phyloP scores from a whole-genome alignment of 163 green algal genomes.

The Scenedesmus sp. region DNA sequence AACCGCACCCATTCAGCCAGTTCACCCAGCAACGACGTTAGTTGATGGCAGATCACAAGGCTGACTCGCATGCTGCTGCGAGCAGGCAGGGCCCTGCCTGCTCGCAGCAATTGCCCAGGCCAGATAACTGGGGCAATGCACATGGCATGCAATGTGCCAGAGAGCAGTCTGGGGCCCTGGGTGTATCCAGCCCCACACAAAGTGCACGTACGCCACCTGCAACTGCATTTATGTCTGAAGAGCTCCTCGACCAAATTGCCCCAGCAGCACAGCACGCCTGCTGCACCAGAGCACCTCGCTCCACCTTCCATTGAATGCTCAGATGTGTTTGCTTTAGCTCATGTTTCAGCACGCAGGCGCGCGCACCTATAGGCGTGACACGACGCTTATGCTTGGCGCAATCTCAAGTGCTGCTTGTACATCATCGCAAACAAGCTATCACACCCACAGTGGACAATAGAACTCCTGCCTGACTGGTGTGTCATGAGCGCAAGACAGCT shows the following conservation, averaged over 20 bases:
- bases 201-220: neutral
- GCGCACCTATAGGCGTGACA: neutral
- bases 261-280: no score
- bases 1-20: no score
- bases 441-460: neutral
- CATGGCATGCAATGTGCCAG: neutral
- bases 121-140: neutral
- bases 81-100: neutral
- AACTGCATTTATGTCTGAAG: neutral
- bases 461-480: neutral
- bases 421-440: neutral
- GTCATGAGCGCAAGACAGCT: no score
- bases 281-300: neutral
- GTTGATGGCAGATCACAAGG: neutral
- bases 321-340: neutral
- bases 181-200: neutral
- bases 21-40: neutral
- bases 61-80: neutral
- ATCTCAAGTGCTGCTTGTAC: neutral
- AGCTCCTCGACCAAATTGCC: neutral
- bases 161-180: neutral
- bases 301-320: neutral
- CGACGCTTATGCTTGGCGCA: neutral
- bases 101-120: no score
- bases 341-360: neutral